Percentiles rank a stretch among this genome's conserved stretches.
phyloP scores from a whole-genome alignment of 192 early-diverging fungal genomes.

The Phycomyces nitens region DNA sequence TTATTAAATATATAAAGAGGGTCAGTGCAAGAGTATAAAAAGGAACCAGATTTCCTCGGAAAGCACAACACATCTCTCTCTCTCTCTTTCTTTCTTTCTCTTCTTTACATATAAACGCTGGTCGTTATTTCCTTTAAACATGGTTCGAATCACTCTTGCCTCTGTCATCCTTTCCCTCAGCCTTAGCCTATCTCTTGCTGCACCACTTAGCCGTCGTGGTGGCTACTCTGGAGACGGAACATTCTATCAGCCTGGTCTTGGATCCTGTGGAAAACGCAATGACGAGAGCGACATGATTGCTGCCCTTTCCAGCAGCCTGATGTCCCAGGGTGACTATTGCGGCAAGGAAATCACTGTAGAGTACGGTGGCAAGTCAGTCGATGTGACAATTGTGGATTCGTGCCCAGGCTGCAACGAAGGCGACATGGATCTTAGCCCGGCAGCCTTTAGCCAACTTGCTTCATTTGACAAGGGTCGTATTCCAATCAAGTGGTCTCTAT shows the following conservation, averaged over 20 bases:
- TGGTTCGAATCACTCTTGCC: no score
- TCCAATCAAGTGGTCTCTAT: no score
- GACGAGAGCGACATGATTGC: conserved; percentile 16
- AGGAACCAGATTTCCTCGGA: no score
- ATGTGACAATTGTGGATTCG: conserved; percentile 22
- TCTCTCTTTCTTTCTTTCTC: no score
- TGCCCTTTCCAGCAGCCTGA: conserved; percentile 18
- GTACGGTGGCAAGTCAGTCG: conserved; percentile 29
- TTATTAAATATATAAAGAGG: no score
- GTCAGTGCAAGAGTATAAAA: no score
- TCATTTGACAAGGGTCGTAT: background rate
- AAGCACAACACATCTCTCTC: no score
- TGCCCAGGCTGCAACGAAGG: conserved; percentile 13
- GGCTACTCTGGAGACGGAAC: conserved; percentile 23
- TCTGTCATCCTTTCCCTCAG: no score
- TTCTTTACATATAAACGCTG: no score
- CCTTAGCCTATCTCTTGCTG: no score
- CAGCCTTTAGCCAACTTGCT: conserved; percentile 43
- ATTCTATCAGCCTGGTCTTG: conserved; percentile 19
- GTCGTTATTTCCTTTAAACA: no score
- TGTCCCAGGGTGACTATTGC: conserved; percentile 17
- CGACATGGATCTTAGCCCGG: conserved; percentile 22
- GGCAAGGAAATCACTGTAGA: conserved; percentile 29
- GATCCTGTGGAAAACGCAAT: conserved; percentile 24
- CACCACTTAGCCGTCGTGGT: no score